These are phyloP conservation scores for Nemophila menziesii DNA, from an alignment of 257 asterid species.

Conservation along the genomic window DNA sequence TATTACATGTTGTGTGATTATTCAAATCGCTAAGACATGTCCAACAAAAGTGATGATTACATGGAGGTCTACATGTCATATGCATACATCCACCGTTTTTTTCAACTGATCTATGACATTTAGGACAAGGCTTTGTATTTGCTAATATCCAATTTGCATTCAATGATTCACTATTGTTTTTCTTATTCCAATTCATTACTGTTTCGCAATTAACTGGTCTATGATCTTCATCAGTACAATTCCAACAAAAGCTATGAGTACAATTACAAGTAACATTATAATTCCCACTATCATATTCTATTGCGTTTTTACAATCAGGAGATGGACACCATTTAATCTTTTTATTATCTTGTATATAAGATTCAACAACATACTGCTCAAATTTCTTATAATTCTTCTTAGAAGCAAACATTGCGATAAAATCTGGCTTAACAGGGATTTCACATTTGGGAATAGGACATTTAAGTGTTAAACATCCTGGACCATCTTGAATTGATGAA, in stretches of 20 bases:
- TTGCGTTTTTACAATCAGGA: slow-evolving; percentile 27
- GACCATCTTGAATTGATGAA: slow-evolving; percentile 20
- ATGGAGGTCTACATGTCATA: slow-evolving; percentile 24
- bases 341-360: slow-evolving; percentile 15
- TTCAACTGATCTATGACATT: slow-evolving; percentile 20
- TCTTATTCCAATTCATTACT: slow-evolving; percentile 25
- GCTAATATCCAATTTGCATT: slow-evolving; percentile 18
- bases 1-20: slow-evolving; percentile 6
- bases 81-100: slow-evolving; percentile 28
- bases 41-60: slow-evolving; percentile 29
- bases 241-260: slow-evolving; percentile 21
- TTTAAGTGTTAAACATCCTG: slow-evolving; percentile 21
- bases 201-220: slow-evolving; percentile 27
- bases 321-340: slow-evolving; percentile 28
- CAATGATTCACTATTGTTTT: slow-evolving; percentile 15
- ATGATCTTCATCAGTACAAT: slow-evolving; percentile 30
- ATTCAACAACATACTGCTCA: slow-evolving; percentile 6
- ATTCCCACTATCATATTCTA: slow-evolving; percentile 9
- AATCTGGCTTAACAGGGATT: slow-evolving; percentile 4
- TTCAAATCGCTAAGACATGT: slow-evolving; percentile 1
- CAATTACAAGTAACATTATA: slow-evolving; percentile 26
- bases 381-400: slow-evolving; percentile 7
- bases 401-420: slow-evolving; percentile 9
- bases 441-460: slow-evolving; percentile 27
- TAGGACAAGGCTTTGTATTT: slow-evolving; percentile 31